phyloP scores from a whole-genome alignment of 106 monocot genomes.

The Acanthochlamys bracteata region DNA sequence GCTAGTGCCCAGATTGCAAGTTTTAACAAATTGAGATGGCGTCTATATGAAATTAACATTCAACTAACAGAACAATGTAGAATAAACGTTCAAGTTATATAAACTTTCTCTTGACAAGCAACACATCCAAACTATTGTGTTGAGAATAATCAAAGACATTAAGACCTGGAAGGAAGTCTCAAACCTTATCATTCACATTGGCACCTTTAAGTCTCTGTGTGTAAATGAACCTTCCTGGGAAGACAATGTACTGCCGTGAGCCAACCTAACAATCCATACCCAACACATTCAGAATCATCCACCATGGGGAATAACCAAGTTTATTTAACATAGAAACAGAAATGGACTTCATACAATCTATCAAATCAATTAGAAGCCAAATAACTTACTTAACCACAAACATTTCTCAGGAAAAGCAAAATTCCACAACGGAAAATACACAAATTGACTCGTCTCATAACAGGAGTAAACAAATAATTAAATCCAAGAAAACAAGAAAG shows the following conservation, averaged over 20 bases:
- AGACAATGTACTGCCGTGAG: constrained; percentile 85
- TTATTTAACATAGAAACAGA: not conserved
- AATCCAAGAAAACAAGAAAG: no score
- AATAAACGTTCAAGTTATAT: no score
- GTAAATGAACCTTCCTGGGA: constrained; percentile 74
- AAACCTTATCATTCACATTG: constrained; percentile 85
- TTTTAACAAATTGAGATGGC: no score
- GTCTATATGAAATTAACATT: no score
- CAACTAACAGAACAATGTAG: no score
- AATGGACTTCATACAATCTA: not conserved
- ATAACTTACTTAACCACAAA: not conserved
- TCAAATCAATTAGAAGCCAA: not conserved
- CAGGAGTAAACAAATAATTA: not conserved
- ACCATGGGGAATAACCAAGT: not conserved
- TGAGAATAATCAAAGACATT: no score
- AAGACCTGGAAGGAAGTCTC: not conserved
- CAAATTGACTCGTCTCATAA: no score
- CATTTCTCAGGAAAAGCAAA: not conserved
- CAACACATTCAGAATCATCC: not conserved
- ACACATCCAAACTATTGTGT: no score
- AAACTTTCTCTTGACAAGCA: no score
- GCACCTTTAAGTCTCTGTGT: constrained; percentile 92
- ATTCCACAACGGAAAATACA: not conserved
- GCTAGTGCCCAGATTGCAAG: no score
- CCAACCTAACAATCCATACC: constrained; percentile 46